Conservation (phyloP, 1,284 basidiomycete species). For the Exobasidium rhododendri region DNA sequence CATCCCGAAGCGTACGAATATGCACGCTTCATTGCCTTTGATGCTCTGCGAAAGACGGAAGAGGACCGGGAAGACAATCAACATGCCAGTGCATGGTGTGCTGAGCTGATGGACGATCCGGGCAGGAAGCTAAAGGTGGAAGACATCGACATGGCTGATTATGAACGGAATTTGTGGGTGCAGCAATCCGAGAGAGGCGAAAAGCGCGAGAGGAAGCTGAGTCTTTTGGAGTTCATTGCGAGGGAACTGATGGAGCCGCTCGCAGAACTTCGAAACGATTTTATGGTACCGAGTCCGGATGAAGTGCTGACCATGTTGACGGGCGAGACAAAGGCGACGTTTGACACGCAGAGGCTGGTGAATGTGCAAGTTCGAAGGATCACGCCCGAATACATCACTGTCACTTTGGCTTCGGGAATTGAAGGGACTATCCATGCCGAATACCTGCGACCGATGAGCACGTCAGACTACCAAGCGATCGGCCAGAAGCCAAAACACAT, state of each 20-base stretch:
- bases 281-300: constrained; percentile 68
- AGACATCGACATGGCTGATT: constrained; percentile 92
- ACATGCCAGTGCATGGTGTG: constrained; percentile 45
- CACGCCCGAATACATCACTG: constrained; percentile 61
- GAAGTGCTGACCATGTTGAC: constrained; percentile 93
- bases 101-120: constrained; percentile 75
- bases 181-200: constrained; percentile 9
- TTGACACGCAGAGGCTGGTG: constrained; percentile 72
- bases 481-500: constrained; percentile 21
- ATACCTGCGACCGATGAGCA: constrained; percentile 33
- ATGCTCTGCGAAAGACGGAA: constrained; percentile 75
- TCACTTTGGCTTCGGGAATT: constrained; percentile 85
- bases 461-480: constrained; percentile 6
- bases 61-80: constrained; percentile 49
- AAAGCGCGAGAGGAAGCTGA: constrained; percentile 64
- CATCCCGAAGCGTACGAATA: constrained; percentile 98
- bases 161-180: constrained; percentile 58
- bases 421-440: constrained; percentile 52
- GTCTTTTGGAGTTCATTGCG: constrained; percentile 82
- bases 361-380: constrained; percentile 70
- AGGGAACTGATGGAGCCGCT: constrained; percentile 84
- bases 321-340: constrained; percentile 77
- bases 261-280: constrained; percentile 70
- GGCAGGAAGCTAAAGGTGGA: constrained; percentile 78
- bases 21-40: constrained; percentile 96